A percentile compares a stretch with the other conserved stretches of the same genome.
phyloP scores from a whole-genome alignment of 352 stramenopile genomes.

The Phytophthora cryptogea region DNA sequence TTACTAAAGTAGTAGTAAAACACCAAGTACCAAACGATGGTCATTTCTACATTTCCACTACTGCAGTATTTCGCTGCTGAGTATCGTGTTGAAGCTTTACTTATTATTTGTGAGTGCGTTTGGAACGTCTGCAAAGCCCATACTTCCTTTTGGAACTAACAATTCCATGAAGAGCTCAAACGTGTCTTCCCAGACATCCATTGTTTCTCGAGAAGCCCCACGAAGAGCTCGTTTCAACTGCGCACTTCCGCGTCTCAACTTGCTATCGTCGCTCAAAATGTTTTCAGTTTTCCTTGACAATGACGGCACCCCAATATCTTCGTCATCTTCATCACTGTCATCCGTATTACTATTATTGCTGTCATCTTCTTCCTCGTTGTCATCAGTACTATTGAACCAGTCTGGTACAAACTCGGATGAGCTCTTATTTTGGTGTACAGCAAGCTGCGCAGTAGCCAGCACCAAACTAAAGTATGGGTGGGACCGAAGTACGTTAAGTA shows the following conservation, averaged over 20 bases:
- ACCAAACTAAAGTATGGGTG: slow-evolving; percentile 53
- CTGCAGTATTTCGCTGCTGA: too few relatives aligned
- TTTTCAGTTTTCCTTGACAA: not conserved
- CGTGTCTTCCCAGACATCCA: slow-evolving; percentile 38
- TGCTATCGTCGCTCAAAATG: slow-evolving; percentile 6
- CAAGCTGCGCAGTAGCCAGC: slow-evolving; percentile 46
- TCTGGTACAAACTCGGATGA: slow-evolving; percentile 34
- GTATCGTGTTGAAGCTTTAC: not conserved
- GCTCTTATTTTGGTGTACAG: slow-evolving; percentile 39
- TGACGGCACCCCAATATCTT: not conserved
- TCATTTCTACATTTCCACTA: too few relatives aligned
- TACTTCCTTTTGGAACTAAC: slow-evolving; percentile 44
- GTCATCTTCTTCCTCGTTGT: slow-evolving; percentile 17
- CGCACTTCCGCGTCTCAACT: slow-evolving; percentile 12
- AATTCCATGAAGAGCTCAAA: slow-evolving; percentile 59
- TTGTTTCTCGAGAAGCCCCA: slow-evolving; percentile 21
- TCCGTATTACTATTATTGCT: slow-evolving; percentile 3
- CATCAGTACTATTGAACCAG: slow-evolving; percentile 13
- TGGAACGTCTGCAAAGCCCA: slow-evolving; percentile 11
- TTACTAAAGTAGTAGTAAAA: too few relatives aligned
- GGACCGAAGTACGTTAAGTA: slow-evolving; percentile 45
- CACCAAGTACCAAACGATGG: too few relatives aligned
- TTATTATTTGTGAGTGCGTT: not conserved
- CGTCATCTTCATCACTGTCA: slow-evolving; percentile 2
- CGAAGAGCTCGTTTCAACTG: slow-evolving; percentile 21